Base-by-base conservation (phyloP, 2,329 filamentous ascomycete species). In the Tolypocladium inflatum region DNA sequence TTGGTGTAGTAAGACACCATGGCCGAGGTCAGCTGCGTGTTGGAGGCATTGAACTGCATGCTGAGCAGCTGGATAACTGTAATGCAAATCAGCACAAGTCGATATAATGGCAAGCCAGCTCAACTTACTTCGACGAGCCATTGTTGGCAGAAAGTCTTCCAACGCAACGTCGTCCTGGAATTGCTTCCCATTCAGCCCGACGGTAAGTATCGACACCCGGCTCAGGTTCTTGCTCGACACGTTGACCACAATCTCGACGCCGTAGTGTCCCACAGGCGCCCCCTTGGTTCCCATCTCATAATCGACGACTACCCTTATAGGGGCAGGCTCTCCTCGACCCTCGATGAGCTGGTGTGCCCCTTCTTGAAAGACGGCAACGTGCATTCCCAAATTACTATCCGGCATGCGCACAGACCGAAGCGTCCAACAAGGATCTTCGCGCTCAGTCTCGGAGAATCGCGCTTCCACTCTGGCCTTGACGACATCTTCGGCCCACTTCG, bases 381-480 rank as follows among this genome's bases (percentile, higher is more conserved):
- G 82, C 33, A 87, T 64, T 11, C 78, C 81, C 11, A 87, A 71
- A 57, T 80, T 81, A 59, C 75, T 80, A 66, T 86, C 87, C 42
- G 81, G 79, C 69, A 85, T 81, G 59, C 80, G 82, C 17, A 84
- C 81, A 23, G 86, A 88, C 42, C 91, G 84, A 38, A 95, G 81
- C 38, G 89, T 89, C 91, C 91, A 97, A 64, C 82, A 85, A 19
- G 86, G 80, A 59, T 87, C 83, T 70, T 96, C 91, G 59, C 92
- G 84, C 74, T 96, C 90, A n/a, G 77, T 71, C 69, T 96, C 91
- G 0, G 89, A 77, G 66, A 95, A 96, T 13, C 92, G 84, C 7
- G 86, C 88, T 72, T 97, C 93, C 17, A 97, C 85, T 62, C 87
- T 85, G 10, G 92, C 91, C 73, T 93, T 95, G 54, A 86, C 84